Evolutionary conservation across 345 rosid genomes (phyloP), one percentile per base, ranked within the genome.

Genomic region (Pistacia atlantica): DNA sequence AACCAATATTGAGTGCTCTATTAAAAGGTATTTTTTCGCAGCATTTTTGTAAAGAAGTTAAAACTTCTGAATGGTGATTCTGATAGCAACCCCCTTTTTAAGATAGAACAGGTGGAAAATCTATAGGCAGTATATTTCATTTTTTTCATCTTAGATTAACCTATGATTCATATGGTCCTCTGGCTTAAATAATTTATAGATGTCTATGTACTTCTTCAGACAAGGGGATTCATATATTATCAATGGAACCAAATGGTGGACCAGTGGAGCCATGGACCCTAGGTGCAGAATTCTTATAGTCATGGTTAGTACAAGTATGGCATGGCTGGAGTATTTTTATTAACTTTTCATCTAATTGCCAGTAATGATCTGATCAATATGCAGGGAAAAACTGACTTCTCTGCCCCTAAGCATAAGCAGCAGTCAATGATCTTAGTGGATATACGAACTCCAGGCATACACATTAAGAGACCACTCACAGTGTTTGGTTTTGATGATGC

Each of bases 241-340:
- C 76, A 96, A 91, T 67, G 99, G 99, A 74, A 91, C 73, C 74
- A 96, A 96, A 82, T 96, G 99, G 99, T 96, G 99, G 99, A 93
- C 99, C 49, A 96, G 98, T 81, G 99, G 99, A 78, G 99, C 99
- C 46, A 93, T 96, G 99, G 99, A 96, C 88, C 99, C 98, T 10
- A 93, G 99, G 79, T 96, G 99, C 86, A 90, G 78, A 85, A 69
- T 96, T 70, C 99, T 96, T 81, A 90, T 96, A 72, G 90, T 96
- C 81, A 96, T 96, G 99, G 99, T 96, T 75, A 89, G 95, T 89
- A 77, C 22, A 59, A 31, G 18, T 4, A 71, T 48, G 45, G 54
- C 22, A 18, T 69, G 18, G 54, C 35, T 28, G 38, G 49, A 55
- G 18, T 63, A 63, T 56, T 56, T 78, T 31, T 79, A 11, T 55